phyloP scores from a whole-genome alignment of 331 rosid species.

The Malus hybrid region DNA sequence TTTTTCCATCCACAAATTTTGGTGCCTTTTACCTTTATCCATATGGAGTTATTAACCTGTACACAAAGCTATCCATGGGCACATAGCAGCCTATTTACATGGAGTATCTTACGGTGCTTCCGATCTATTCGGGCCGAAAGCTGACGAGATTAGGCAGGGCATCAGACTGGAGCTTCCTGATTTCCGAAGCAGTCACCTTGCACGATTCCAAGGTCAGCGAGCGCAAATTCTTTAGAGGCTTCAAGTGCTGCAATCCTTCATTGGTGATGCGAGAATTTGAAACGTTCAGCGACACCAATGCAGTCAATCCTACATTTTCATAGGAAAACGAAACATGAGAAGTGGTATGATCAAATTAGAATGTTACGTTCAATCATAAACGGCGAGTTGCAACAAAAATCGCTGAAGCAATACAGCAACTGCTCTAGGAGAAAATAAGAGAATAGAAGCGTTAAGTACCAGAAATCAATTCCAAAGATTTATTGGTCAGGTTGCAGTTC shows the following conservation, averaged over 20 bases:
- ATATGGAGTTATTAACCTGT: constrained; percentile 13
- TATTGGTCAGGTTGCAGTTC: constrained; percentile 57
- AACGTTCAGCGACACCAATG: constrained; percentile 51
- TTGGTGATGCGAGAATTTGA: constrained; percentile 61
- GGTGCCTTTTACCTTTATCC: neutral
- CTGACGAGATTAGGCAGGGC: constrained; percentile 52
- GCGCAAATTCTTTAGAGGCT: constrained; percentile 56
- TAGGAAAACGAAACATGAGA: neutral
- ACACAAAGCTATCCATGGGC: constrained; percentile 15
- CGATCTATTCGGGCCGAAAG: constrained; percentile 48
- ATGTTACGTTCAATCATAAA: neutral
- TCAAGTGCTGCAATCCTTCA: constrained; percentile 44
- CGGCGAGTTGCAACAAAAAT: neutral
- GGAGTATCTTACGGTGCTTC: neutral
- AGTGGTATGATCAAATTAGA: neutral
- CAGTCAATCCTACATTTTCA: constrained; percentile 47
- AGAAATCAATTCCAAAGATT: constrained; percentile 60
- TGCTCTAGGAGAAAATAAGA: neutral
- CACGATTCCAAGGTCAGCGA: constrained; percentile 57
- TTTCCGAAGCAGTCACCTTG: constrained; percentile 56
- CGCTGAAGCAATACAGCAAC: neutral
- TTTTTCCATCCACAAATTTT: too few relatives aligned
- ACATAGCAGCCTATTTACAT: constrained; percentile 8
- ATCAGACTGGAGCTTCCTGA: constrained; percentile 51
- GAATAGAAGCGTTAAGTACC: constrained; percentile 25